These are phyloP conservation scores for Colletotrichum magnum DNA, from an alignment of 2,329 filamentous ascomycete species.

Conservation along the genomic window DNA sequence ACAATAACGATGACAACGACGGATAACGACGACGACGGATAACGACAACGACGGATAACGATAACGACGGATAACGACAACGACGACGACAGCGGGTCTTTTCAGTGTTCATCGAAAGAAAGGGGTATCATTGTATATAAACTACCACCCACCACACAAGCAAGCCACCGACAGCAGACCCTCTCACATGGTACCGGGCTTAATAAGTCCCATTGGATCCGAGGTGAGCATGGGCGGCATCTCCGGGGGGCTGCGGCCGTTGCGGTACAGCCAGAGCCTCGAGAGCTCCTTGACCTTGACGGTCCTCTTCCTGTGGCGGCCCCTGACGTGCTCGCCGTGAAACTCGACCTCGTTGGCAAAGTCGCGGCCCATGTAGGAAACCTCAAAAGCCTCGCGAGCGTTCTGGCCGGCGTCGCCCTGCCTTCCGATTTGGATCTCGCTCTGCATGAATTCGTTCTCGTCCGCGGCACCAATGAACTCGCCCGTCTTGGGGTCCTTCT, in stretches of 20 bases:
- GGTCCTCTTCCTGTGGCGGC: conserved; percentile 44
- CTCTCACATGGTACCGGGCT: conserved; percentile 55
- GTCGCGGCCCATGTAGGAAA: conserved; percentile 60
- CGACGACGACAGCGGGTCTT: too few relatives aligned
- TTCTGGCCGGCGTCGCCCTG: conserved; percentile 60
- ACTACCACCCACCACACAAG: not conserved
- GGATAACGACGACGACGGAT: too few relatives aligned
- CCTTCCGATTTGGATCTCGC: conserved; percentile 62
- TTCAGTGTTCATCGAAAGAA: not conserved
- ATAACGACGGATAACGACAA: too few relatives aligned
- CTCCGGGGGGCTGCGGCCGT: conserved; percentile 68
- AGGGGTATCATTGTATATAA: conserved; percentile 34
- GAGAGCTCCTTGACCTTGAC: conserved; percentile 73
- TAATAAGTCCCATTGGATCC: conserved; percentile 53
- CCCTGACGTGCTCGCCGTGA: conserved; percentile 50
- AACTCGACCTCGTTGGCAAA: conserved; percentile 57
- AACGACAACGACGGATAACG: too few relatives aligned
- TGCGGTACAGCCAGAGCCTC: conserved; percentile 74
- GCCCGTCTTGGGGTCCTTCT: conserved; percentile 57
- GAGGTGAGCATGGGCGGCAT: conserved; percentile 52
- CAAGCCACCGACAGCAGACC: not conserved
- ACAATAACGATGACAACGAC: too few relatives aligned
- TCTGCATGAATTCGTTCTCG: conserved; percentile 73
- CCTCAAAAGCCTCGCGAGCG: conserved; percentile 62
- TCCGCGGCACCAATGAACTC: conserved; percentile 60